Percentiles rank a stretch among this genome's conserved stretches.
These are phyloP conservation scores for Trichoderma koningii DNA, from an alignment of 2,329 filamentous ascomycete species.

Conservation along the genomic window DNA sequence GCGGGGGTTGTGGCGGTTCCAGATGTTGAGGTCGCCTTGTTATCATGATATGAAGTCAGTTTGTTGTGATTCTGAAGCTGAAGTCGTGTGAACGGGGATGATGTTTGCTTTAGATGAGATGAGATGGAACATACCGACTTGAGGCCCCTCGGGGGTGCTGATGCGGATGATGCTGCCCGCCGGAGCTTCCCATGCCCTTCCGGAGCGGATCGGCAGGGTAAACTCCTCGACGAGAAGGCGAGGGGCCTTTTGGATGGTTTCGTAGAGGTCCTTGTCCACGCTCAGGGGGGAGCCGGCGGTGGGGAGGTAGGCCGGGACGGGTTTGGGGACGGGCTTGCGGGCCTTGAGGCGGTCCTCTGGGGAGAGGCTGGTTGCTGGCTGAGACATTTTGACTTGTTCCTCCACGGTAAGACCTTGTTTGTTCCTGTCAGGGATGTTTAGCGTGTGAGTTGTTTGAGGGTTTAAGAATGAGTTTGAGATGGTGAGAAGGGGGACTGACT, in stretches of 20 bases:
- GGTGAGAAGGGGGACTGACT: not conserved
- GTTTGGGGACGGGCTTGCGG: slow-evolving; percentile 49
- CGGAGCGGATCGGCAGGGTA: slow-evolving; percentile 71
- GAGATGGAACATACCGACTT: slow-evolving; percentile 58
- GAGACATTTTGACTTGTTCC: slow-evolving; percentile 22
- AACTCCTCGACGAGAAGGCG: slow-evolving; percentile 53
- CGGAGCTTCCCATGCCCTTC: slow-evolving; percentile 70
- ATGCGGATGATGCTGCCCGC: slow-evolving; percentile 70
- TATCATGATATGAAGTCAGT: not conserved
- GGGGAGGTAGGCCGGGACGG: slow-evolving; percentile 53
- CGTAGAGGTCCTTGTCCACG: slow-evolving; percentile 56
- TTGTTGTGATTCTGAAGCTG: not conserved
- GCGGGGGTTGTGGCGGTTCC: slow-evolving; percentile 73
- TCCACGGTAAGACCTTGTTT: not conserved
- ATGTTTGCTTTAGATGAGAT: not conserved
- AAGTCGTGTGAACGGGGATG: too few relatives aligned
- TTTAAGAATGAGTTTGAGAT: not conserved
- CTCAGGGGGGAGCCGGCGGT: slow-evolving; percentile 47
- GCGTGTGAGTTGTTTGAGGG: not conserved
- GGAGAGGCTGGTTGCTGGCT: slow-evolving; percentile 25
- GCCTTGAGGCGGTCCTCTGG: slow-evolving; percentile 45
- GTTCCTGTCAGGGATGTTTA: not conserved
- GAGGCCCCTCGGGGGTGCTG: slow-evolving; percentile 73
- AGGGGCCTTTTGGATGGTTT: slow-evolving; percentile 57
- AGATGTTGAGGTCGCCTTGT: slow-evolving; percentile 75